Evolutionary conservation across 1,284 basidiomycete genomes (phyloP), one percentile per base, ranked within the genome.

Genomic region (Ustilago lituana): DNA sequence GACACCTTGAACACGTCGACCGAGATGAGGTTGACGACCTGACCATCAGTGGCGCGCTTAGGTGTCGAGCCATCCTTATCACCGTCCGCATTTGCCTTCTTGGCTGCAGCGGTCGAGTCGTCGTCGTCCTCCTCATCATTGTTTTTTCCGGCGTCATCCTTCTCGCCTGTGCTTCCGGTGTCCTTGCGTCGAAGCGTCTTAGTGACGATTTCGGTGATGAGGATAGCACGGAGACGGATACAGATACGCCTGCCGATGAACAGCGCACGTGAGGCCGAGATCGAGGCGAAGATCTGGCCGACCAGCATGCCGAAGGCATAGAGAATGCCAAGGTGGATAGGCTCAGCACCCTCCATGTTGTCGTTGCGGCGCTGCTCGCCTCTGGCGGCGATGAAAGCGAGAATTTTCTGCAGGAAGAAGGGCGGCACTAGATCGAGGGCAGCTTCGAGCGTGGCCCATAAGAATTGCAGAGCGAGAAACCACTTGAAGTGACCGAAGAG

Each of bases 21-120:
- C 2, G 84, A 84, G 38, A 87, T 85, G 31, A 87, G 78, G 67
- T 87, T 87, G 49, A 84, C 82, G 43, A 87, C 84, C 73, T 85
- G 85, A 33, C 86, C 86, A 50, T 85, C 85, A 9, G 80, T 82
- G 1, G 84, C 84, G 27, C 66, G 66, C 20, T 56, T 55, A 33
- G 56, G 43, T 10, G 78, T 77, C 1, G 52, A 48, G 7, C 40
- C 51, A 9, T 49, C 35, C 27, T 65, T 57, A 35, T 35, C 54
- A 1, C 48, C 51, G 20, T 47, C 47, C 7, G 29, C 49, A n/a
- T 54, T 59, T 9, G 43, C 50, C 22, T 66, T 56, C 23, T 54
- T 54, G 32, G 59, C 45, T 19, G 53, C 61, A 19, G 52, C 49
- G 12, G 48, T 56, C 17, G 63, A 61, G 27, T 67, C 58, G 11